These are phyloP conservation scores for Myxozyma kluyveri DNA, from an alignment of 805 yeast species.

Conservation along the genomic window DNA sequence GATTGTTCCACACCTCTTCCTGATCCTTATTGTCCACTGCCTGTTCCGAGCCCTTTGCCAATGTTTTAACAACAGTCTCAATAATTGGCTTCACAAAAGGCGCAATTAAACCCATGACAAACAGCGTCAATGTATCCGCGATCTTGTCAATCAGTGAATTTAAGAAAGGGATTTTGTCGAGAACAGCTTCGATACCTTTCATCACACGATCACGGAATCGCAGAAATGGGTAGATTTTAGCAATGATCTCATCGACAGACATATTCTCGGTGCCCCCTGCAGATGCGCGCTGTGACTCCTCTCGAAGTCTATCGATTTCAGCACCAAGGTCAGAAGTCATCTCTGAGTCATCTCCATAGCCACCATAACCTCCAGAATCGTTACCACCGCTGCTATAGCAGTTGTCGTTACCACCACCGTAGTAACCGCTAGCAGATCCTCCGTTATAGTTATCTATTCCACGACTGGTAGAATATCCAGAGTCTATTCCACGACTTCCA, in stretches of 20 bases:
- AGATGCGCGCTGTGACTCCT: conserved; percentile 13
- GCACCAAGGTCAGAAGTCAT: too few relatives aligned
- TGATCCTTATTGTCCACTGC: conserved; percentile 30
- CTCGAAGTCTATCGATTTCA: conserved; percentile 16
- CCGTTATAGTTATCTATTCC: too few relatives aligned
- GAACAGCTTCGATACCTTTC: conserved; percentile 14
- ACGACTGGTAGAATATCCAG: too few relatives aligned
- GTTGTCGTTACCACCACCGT: background rate
- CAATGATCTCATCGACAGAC: conserved; percentile 18
- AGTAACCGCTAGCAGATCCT: too few relatives aligned
- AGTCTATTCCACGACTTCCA: too few relatives aligned
- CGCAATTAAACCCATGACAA: conserved; percentile 30
- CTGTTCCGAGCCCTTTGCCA: conserved; percentile 24
- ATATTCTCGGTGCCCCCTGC: conserved; percentile 4
- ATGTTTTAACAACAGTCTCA: too few relatives aligned
- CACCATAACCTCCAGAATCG: conserved; percentile 1
- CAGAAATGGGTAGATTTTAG: conserved; percentile 27
- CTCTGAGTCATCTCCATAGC: conserved; percentile 1
- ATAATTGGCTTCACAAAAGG: conserved; percentile 31
- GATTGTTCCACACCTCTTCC: conserved; percentile 32
- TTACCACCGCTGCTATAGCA: background rate
- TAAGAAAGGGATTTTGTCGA: conserved; percentile 30
- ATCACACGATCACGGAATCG: conserved; percentile 21
- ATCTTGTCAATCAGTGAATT: conserved; percentile 27
- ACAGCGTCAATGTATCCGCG: conserved; percentile 30